These are phyloP conservation scores for Penicillium psychrosexuale DNA, from an alignment of 2,329 filamentous ascomycete species.

Conservation along the genomic window DNA sequence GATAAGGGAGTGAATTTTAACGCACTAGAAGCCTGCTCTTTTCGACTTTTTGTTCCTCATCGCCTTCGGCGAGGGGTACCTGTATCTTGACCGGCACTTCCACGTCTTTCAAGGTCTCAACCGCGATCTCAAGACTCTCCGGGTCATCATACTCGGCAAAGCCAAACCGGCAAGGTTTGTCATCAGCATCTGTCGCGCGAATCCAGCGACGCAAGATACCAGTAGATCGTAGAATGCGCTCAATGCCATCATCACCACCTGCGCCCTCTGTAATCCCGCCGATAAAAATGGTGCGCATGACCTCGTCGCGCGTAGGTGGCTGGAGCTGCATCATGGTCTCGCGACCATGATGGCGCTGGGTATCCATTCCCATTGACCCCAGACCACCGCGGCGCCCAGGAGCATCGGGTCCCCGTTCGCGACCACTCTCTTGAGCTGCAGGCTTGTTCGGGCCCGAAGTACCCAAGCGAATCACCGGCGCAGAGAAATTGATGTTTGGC, in stretches of 20 bases:
- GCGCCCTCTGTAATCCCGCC: slow-evolving; percentile 78
- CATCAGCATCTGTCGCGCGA: slow-evolving; percentile 69
- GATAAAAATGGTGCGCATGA: slow-evolving; percentile 85
- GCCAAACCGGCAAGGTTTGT: slow-evolving; percentile 82
- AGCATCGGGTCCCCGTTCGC: slow-evolving; percentile 45
- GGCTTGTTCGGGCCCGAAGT: slow-evolving; percentile 67
- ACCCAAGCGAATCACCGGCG: slow-evolving; percentile 89
- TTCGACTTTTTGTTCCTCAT: slow-evolving; percentile 54
- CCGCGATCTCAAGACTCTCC: slow-evolving; percentile 79
- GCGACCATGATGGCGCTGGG: slow-evolving; percentile 63
- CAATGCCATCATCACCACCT: slow-evolving; percentile 72
- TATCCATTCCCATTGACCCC: slow-evolving; percentile 63
- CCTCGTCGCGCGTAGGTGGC: slow-evolving; percentile 84
- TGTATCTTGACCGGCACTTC: slow-evolving; percentile 79
- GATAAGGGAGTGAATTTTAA: neutral
- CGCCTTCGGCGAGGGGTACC: slow-evolving; percentile 42
- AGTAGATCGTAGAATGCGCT: slow-evolving; percentile 72
- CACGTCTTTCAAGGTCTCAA: slow-evolving; percentile 78
- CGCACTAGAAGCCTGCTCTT: slow-evolving; percentile 67
- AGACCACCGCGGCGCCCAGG: slow-evolving; percentile 54
- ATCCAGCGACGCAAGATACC: slow-evolving; percentile 84
- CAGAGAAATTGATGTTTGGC: slow-evolving; percentile 97
- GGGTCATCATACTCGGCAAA: slow-evolving; percentile 95
- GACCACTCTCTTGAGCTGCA: slow-evolving; percentile 41
- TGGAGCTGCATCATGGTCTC: slow-evolving; percentile 70